Conservation (phyloP, 352 stramenopile species). For the Globisporangium camurandrum region DNA sequence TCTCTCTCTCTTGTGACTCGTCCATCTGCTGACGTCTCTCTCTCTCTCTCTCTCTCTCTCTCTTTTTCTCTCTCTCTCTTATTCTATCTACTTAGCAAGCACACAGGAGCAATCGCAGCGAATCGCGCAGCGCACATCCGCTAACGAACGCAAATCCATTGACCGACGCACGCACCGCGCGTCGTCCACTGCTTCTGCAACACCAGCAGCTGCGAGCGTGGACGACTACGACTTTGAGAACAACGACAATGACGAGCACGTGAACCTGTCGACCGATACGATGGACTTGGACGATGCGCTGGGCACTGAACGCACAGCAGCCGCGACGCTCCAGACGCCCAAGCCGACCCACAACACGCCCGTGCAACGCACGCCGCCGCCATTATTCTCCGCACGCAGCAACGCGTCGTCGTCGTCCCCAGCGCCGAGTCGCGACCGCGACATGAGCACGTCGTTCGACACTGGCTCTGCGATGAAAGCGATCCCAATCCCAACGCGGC, state of each 20-base stretch:
- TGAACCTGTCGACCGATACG: constrained; percentile 15
- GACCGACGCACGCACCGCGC: no score
- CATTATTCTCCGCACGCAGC: constrained; percentile 11
- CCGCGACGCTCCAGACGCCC: neutral
- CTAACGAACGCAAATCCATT: no score
- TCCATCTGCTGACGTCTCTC: constrained; percentile 23
- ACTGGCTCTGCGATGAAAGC: constrained; percentile 19
- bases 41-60: neutral
- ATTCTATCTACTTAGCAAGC: no score
- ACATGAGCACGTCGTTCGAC: constrained; percentile 16
- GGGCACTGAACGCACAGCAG: neutral
- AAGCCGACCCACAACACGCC: neutral
- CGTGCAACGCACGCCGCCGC: constrained; percentile 7
- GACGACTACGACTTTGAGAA: constrained; percentile 13
- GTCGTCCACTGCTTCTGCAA: no score
- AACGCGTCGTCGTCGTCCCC: constrained; percentile 14
- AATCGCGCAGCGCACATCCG: no score
- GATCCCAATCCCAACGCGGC: constrained; percentile 18
- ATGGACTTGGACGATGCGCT: constrained; percentile 14
- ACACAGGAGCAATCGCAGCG: no score
- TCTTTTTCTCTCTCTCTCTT: neutral
- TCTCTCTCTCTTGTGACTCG: no score
- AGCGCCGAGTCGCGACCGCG: constrained; percentile 11
- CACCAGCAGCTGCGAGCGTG: constrained; percentile 24
- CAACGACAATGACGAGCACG: constrained; percentile 8